Evolutionary conservation across 2,329 filamentous ascomycete species (phyloP).

Genomic region (Trichophyton verrucosum): DNA sequence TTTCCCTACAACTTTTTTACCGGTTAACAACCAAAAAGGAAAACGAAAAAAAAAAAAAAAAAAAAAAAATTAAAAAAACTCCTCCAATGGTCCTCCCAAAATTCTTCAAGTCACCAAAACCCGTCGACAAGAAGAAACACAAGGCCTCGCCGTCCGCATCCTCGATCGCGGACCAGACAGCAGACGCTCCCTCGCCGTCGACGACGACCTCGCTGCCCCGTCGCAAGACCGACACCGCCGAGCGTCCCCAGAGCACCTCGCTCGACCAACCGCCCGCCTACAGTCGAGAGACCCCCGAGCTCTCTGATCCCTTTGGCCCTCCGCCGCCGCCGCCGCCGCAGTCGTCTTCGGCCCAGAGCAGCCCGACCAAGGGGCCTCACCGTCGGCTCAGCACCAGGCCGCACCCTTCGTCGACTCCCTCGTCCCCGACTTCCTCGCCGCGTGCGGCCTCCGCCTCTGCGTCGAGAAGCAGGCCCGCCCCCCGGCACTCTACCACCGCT

Average conservation of each 20-base stretch:
- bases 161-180: neutral
- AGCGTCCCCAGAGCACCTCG: neutral
- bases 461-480: neutral
- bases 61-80: neutral
- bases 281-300: neutral
- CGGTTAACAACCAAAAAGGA: neutral
- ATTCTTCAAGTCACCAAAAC: conserved; percentile 23
- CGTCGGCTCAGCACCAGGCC: neutral
- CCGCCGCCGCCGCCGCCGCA: neutral
- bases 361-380: conserved; percentile 5
- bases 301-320: neutral
- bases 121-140: conserved; percentile 18
- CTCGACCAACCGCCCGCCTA: neutral
- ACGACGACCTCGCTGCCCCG: neutral
- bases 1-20: neutral
- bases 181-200: neutral
- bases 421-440: neutral
- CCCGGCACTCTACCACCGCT: neutral
- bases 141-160: conserved; percentile 8
- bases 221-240: neutral
- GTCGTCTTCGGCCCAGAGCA: neutral
- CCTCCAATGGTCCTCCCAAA: conserved; percentile 25
- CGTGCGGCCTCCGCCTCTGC: neutral
- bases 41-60: neutral
- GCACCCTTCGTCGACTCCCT: neutral